These are phyloP conservation scores for Euclidium syriacum DNA, from an alignment of 345 rosid genomes.

Conservation along the genomic window DNA sequence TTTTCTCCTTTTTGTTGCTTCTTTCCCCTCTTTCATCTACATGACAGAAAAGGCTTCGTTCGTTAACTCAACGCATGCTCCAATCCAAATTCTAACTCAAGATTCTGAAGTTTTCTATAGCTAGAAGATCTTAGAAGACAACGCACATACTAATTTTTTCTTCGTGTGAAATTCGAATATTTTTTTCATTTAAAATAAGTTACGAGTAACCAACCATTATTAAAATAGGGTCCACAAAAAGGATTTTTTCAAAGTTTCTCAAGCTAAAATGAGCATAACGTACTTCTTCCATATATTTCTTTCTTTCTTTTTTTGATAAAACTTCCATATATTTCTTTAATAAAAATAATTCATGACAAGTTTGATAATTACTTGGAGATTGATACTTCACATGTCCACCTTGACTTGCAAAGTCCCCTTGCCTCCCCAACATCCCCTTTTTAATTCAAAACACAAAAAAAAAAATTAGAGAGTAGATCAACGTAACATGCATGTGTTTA, in stretches of 20 bases:
- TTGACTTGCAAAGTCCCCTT: conserved; percentile 37
- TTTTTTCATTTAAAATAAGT: background rate
- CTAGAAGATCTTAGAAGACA: background rate
- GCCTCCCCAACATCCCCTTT: conserved; percentile 34
- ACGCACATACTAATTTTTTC: background rate
- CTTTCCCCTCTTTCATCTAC: conserved; percentile 20
- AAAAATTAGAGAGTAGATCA: background rate
- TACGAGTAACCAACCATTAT: background rate
- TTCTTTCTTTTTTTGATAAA: conserved; percentile 17
- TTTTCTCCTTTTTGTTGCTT: conserved; percentile 35
- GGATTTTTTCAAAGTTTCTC: background rate
- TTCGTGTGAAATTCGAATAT: background rate
- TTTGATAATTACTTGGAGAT: conserved; percentile 36
- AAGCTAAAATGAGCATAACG: background rate
- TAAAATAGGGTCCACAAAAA: background rate
- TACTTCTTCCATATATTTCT: conserved; percentile 18
- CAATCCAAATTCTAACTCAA: background rate
- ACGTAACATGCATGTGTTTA: background rate
- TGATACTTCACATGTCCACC: conserved; percentile 39
- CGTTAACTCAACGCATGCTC: too few species aligned
- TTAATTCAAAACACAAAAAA: conserved; percentile 1
- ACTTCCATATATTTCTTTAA: background rate
- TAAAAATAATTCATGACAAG: background rate
- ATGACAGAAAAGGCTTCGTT: background rate
- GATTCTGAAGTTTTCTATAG: background rate